Percentiles rank a stretch among this genome's conserved stretches.
Conservation (phyloP, 176 grass and related monocot species). For the Saccharum spontaneum region DNA sequence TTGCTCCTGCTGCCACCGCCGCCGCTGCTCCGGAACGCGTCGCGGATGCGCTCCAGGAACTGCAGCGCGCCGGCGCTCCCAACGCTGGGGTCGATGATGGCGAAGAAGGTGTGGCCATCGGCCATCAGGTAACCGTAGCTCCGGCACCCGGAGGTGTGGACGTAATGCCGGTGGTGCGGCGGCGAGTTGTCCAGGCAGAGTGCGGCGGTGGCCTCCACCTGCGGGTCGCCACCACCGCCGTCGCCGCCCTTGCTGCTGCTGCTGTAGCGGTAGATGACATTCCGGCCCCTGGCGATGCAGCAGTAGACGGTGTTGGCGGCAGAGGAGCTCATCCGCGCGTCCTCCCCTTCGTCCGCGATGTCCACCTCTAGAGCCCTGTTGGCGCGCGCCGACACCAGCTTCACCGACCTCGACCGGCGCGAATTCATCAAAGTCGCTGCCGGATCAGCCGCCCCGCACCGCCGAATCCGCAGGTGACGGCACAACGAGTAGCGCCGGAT, state of each 20-base stretch:
- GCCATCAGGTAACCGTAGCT: conserved; percentile 68
- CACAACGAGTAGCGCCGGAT: background rate
- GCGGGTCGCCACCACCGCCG: background rate
- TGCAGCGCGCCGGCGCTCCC: conserved; percentile 66
- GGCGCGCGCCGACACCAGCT: conserved; percentile 59
- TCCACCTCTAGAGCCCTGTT: conserved; percentile 61
- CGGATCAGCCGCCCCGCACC: conserved; percentile 16
- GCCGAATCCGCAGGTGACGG: background rate
- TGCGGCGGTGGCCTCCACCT: conserved; percentile 48
- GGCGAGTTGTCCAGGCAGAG: conserved; percentile 72
- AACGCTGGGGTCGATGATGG: conserved; percentile 78
- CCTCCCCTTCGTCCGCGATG: conserved; percentile 45
- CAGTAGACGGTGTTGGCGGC: conserved; percentile 86
- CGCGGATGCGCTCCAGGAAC: conserved; percentile 63
- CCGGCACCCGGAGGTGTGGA: conserved; percentile 59
- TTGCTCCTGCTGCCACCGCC: background rate
- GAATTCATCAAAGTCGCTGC: conserved; percentile 68
- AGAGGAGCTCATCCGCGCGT: conserved; percentile 66
- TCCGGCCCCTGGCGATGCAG: conserved; percentile 68
- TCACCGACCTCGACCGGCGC: conserved; percentile 74
- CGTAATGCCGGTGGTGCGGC: conserved; percentile 54
- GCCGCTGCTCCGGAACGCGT: conserved; percentile 36
- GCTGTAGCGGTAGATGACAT: conserved; percentile 68
- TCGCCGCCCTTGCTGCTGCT: conserved; percentile 50
- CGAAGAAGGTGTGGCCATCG: conserved; percentile 75